Base-by-base conservation (phyloP, 257 asterid species). In the Solanum chiquidenum region DNA sequence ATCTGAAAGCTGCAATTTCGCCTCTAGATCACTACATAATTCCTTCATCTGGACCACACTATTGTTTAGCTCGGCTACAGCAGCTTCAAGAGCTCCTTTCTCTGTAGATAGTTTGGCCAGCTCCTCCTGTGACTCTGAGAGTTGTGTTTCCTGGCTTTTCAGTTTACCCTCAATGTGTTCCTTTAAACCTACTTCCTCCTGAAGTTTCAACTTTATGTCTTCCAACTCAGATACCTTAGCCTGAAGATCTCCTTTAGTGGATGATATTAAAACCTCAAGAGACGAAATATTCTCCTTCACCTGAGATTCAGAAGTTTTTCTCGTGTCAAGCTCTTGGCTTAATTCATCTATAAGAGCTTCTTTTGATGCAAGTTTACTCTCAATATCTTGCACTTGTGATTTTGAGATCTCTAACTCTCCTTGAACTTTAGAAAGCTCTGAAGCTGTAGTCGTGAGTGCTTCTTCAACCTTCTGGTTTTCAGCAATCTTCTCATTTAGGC, bases 401-500 rank as follows among this genome's bases (percentile, higher is more conserved):
- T 94, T 97, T 7, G 97, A 91, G 80, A 88, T 89, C 90, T 93
- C 95, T 87, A 95, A 88, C 85, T 95, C 98, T 16, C 90, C 92
- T 64, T 89, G 93, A 90, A 91, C 94, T 29, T 87, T 79, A 68
- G 94, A 95, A 80, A 95, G 97, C 88, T 94, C 94, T 9, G 94
- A 84, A 23, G 92, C 87, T 8, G 94, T 86, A 44, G 66, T 80
- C 82, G 91, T 90, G 16, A 97, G 92, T 5, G 92, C 95, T 87
- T 91, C 98, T 87, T 97, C 99, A 9, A 91, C 92, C 87, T 93
- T 94, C 90, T 93, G 89, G 88, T 88, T 93, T 87, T 95, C 98
- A 13, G 93, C 89, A 42, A 94, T 86, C 87, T 91, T 94, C 60
- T 90, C 96, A 4, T 88, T 35, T 88, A 95, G 90, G 90, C 88